phyloP scores from a whole-genome alignment of 768 basidiomycete species.

The Paxillus rubicundulus region DNA sequence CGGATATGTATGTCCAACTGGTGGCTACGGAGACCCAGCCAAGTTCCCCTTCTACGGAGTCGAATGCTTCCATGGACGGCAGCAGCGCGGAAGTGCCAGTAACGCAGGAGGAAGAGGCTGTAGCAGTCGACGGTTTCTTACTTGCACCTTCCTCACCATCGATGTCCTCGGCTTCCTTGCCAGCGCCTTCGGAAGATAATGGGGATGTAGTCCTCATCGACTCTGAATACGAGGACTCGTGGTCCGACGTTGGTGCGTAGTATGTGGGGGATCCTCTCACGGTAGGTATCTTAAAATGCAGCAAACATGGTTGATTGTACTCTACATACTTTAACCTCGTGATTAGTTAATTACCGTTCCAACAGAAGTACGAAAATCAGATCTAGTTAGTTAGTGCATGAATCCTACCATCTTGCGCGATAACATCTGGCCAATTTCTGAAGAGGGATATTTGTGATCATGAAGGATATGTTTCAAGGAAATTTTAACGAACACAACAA shows the following conservation, averaged over 20 bases:
- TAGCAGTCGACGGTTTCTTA: conserved; percentile 22
- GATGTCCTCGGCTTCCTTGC: not conserved
- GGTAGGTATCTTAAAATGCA: not conserved
- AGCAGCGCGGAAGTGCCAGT: not conserved
- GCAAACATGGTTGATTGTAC: not conserved
- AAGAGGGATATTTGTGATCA: too few species aligned
- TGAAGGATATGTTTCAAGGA: too few species aligned
- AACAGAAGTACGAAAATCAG: too few species aligned
- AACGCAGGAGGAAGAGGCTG: not conserved
- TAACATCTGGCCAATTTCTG: too few species aligned
- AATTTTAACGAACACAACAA: not conserved
- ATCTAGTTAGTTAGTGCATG: too few species aligned
- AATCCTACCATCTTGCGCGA: too few species aligned
- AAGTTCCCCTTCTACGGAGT: not conserved
- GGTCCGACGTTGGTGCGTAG: conserved; percentile 41
- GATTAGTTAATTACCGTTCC: too few species aligned
- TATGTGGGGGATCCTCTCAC: not conserved
- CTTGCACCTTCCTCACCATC: conserved; percentile 16
- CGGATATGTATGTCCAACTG: too few species aligned
- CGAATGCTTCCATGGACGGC: too few species aligned
- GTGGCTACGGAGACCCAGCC: not conserved
- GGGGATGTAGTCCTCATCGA: conserved; percentile 20
- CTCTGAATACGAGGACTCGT: conserved; percentile 15
- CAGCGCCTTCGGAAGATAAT: not conserved
- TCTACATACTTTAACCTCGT: too few species aligned